Base-by-base conservation (phyloP, 2,329 filamentous ascomycete species). In the Pseudogymnoascus sp. region DNA sequence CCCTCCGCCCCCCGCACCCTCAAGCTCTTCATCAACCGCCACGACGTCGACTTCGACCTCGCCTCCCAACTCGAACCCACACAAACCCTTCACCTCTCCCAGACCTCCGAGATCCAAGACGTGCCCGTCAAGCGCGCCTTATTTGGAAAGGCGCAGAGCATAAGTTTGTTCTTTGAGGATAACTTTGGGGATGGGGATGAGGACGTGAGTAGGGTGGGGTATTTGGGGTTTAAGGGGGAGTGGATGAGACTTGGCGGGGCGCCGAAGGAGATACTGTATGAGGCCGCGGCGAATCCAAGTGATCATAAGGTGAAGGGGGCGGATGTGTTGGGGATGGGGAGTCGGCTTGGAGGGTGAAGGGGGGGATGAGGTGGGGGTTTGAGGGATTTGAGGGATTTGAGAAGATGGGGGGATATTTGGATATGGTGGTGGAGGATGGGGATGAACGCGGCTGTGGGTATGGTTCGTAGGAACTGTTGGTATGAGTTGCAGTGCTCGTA, bases 191-290 rank as follows among this genome's bases (percentile, higher is more conserved):
- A 85, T 9, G 91, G 86, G 0, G 89, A 91, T 12, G 90, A 92
- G 71, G 90, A 95, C 62, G 85, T 88, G 62, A 93, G 90, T 48
- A 82, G 86, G 58, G 74, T 97, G 1, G 86, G 81, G 65, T 99
- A 97, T 76, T 66, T 97, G 62, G 94, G 90, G 0, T 97, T 99
- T 79, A 92, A 91, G 76, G 94, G 94, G 25, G 91, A 96, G 76
- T 97, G 91, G 81, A 94, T 94, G 84, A 86, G 87, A 73, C 76
- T 96, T 71, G 94, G 88, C 55, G 82, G 88, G 62, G 91, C 93
- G 72, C 92, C 94, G 0, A 79, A 89, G 5, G 91, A 89, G 68
- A 93, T 97, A 69, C 71, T 96, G 64, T 99, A 97, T 75, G 94
- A 99, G 81, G 89, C 92, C 15, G 93, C 93, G 27, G 89, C 94